Conservation (phyloP, 352 stramenopile genomes). For the Phytophthora hybrid region DNA sequence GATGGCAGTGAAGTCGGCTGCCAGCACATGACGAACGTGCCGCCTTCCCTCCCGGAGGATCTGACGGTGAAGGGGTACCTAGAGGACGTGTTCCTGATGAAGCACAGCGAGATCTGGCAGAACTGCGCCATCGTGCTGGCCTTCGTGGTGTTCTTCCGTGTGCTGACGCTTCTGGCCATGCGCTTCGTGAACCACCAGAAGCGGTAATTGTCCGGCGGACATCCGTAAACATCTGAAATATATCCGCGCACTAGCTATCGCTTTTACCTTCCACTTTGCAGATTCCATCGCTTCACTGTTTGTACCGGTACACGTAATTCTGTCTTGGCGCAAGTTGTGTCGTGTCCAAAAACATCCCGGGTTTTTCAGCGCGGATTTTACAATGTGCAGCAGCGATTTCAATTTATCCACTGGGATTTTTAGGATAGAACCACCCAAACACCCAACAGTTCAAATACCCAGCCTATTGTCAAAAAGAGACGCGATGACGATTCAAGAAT, state of each 20-base stretch:
- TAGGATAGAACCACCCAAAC: too few relatives aligned
- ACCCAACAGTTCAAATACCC: not conserved
- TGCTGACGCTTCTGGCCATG: constrained; percentile 74
- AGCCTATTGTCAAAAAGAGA: too few relatives aligned
- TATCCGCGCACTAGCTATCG: not conserved
- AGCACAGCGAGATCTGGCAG: constrained; percentile 29
- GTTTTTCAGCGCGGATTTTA: too few relatives aligned
- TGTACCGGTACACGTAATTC: too few relatives aligned
- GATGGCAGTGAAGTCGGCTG: constrained; percentile 3
- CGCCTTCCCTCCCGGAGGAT: constrained; percentile 1
- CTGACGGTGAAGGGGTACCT: constrained; percentile 49
- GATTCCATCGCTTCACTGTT: not conserved
- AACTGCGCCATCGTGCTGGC: constrained; percentile 13
- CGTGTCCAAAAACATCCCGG: too few relatives aligned
- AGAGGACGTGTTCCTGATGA: constrained; percentile 22
- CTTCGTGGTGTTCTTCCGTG: constrained; percentile 60
- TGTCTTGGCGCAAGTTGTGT: not conserved
- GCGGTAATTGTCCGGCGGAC: not conserved
- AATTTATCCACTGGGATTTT: too few relatives aligned
- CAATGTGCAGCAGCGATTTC: too few relatives aligned
- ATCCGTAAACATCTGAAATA: not conserved
- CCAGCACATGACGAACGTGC: constrained; percentile 17
- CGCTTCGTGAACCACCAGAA: constrained; percentile 28
- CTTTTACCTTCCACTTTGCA: not conserved
- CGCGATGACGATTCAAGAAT: not conserved